Conservation (phyloP, 768 basidiomycete genomes). For the Naganishia vaughanmartiniae region DNA sequence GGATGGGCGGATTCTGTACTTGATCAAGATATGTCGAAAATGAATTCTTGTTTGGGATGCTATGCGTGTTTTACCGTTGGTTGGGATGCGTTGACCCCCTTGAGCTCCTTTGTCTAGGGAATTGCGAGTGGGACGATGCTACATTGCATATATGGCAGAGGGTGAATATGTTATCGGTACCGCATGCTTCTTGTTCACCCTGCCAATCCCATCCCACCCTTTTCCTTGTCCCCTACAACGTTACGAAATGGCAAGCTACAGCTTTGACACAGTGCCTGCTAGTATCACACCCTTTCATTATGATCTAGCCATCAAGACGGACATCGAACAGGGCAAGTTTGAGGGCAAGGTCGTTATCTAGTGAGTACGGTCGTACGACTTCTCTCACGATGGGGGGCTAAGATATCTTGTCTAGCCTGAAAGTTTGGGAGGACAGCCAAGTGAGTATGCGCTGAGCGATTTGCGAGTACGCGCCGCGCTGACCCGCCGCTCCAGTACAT, state of each 20-base stretch:
- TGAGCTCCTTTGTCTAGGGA: not conserved
- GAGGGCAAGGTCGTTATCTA: conserved; percentile 4
- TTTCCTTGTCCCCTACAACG: not conserved
- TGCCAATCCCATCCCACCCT: not conserved
- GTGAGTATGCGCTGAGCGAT: not conserved
- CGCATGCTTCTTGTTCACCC: not conserved
- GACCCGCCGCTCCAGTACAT: not conserved
- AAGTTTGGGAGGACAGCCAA: not conserved
- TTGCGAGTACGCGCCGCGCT: not conserved
- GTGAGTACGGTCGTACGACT: not conserved
- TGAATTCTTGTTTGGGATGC: too few species aligned
- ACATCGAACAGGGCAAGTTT: conserved; percentile 4
- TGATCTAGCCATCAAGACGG: conserved; percentile 12
- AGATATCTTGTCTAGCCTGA: not conserved
- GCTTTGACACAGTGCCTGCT: not conserved
- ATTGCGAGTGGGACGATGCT: not conserved
- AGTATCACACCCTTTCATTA: conserved; percentile 18
- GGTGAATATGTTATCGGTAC: not conserved
- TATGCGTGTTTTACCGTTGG: not conserved
- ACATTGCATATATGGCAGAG: not conserved
- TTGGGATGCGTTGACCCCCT: not conserved
- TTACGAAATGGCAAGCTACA: not conserved
- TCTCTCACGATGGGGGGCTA: not conserved
- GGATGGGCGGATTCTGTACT: not conserved
- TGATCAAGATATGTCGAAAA: not conserved